These are phyloP conservation scores for Candida sanyaensis DNA, from an alignment of 1,139 yeast species.

Conservation along the genomic window DNA sequence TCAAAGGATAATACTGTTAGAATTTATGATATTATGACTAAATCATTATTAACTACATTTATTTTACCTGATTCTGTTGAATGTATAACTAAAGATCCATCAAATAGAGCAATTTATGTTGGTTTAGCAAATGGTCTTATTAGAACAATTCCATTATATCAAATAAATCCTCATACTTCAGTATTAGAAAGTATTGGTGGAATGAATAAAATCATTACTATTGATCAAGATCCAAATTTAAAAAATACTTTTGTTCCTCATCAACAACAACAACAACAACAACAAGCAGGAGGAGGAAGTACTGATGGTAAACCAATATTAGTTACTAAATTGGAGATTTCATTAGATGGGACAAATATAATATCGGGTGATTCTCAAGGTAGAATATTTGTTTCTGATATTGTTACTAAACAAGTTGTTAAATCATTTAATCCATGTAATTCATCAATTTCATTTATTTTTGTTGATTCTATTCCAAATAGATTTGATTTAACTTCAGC, in stretches of 20 bases:
- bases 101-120: constrained; percentile 71
- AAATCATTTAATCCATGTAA: constrained; percentile 61
- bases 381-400: constrained; percentile 66
- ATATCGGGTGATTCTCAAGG: constrained; percentile 79
- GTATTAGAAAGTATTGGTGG: constrained; percentile 61
- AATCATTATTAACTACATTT: constrained; percentile 63
- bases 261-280: constrained; percentile 30
- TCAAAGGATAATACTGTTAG: constrained; percentile 80
- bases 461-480: constrained; percentile 20
- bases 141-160: constrained; percentile 58
- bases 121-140: constrained; percentile 70
- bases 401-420: constrained; percentile 74
- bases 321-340: constrained; percentile 57
- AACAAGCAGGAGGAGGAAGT: constrained; percentile 12
- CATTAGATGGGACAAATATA: constrained; percentile 75
- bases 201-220: constrained; percentile 51
- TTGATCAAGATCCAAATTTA: constrained; percentile 52
- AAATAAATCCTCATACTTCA: constrained; percentile 40
- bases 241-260: constrained; percentile 61
- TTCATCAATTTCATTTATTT: constrained; percentile 34
- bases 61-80: constrained; percentile 62
- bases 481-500: constrained; percentile 4
- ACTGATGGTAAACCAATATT: constrained; percentile 6
- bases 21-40: constrained; percentile 53
- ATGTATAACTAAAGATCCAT: constrained; percentile 74